Percentiles rank a stretch among this genome's conserved stretches.
These are phyloP conservation scores for Neoarthrinium moseri DNA, from an alignment of 2,329 filamentous ascomycete genomes.

Conservation along the genomic window DNA sequence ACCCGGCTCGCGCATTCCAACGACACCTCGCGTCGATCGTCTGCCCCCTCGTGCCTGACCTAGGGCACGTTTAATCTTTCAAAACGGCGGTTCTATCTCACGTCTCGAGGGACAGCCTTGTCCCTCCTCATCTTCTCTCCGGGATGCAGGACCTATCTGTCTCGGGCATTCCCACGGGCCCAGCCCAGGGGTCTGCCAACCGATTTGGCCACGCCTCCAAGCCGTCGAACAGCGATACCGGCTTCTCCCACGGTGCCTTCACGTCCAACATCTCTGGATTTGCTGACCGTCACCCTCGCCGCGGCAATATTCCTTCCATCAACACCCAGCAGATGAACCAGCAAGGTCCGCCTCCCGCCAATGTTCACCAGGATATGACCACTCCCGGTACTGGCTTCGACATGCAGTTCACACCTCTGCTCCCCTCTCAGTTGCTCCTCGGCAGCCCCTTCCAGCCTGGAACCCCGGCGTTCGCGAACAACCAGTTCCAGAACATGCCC, in stretches of 20 bases:
- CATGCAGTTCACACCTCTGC: conserved; percentile 96
- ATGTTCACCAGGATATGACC: conserved; percentile 71
- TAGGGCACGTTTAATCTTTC: conserved; percentile 58
- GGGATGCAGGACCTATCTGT: conserved; percentile 87
- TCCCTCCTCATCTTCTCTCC: conserved; percentile 83
- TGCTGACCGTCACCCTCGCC: conserved; percentile 80
- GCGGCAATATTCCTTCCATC: conserved; percentile 85
- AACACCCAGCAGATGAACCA: conserved; percentile 73
- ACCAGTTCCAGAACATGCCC: conserved; percentile 85
- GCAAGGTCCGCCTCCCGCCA: conserved; percentile 43
- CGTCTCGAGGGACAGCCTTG: conserved; percentile 76
- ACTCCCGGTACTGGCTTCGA: conserved; percentile 89
- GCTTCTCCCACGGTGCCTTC: conserved; percentile 91
- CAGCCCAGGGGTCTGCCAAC: conserved; percentile 50
- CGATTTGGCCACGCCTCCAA: conserved; percentile 77
- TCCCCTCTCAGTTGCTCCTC: conserved; percentile 90
- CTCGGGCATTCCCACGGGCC: conserved; percentile 57
- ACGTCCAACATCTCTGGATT: conserved; percentile 84
- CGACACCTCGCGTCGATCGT: conserved; percentile 19
- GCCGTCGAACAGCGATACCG: conserved; percentile 79
- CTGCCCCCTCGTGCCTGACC: conserved; percentile 36
- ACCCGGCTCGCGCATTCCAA: not conserved
- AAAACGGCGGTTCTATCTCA: conserved; percentile 82
- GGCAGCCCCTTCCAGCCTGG: conserved; percentile 97
- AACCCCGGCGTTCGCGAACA: conserved; percentile 85